Evolutionary conservation across 1,139 yeast species (phyloP), one percentile per base, ranked within the genome.

Genomic region (Groenewaldozyma auringiensis): DNA sequence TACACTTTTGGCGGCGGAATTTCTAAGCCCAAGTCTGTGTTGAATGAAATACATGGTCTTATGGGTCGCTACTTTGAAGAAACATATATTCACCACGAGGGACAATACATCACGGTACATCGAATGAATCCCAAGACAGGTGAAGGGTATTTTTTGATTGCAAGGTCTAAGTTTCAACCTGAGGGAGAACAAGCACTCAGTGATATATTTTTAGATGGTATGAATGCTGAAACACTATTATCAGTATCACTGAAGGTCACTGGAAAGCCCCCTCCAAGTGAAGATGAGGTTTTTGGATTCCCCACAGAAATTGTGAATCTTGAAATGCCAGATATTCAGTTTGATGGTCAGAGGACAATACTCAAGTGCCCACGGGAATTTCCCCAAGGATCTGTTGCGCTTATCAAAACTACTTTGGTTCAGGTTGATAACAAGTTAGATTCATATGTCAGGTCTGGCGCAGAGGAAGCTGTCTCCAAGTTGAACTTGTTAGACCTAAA

Each of bases 71-170:
- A 80, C 50, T 88, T 85, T 53, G 87, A 84, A 54, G 97, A 92
- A 65, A 87, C 85, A 83, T 92, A 86, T 62, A 86, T 92, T 42
- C 96, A 92, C 59, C 96, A 86, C 59, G 95, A 87, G 53, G 95
- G 85, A 9, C 95, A 88, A 63, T 92, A 76, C 62, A 86, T 92
- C 50, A 89, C 97, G 1, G 81, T 89, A 46, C 96, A 89, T 64
- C 72, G 97, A 53, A 77, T 82, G 43, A 86, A 87, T 60, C 82
- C 95, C 0, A 74, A 79, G 53, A 81, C 88, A 6, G 97, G 96
- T 1, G 75, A 76, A 49, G 98, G 98, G 1, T 86, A 86, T 79
- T 87, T 85, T 56, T 71, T 92, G 57, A 76, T 92, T 60, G 95
- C 96, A 0, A 76, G 96, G 62, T 79, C 94, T 2, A 87, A 87